Base-by-base conservation (phyloP, 208 protist genomes). In the Acanthamoeba triangularis region DNA sequence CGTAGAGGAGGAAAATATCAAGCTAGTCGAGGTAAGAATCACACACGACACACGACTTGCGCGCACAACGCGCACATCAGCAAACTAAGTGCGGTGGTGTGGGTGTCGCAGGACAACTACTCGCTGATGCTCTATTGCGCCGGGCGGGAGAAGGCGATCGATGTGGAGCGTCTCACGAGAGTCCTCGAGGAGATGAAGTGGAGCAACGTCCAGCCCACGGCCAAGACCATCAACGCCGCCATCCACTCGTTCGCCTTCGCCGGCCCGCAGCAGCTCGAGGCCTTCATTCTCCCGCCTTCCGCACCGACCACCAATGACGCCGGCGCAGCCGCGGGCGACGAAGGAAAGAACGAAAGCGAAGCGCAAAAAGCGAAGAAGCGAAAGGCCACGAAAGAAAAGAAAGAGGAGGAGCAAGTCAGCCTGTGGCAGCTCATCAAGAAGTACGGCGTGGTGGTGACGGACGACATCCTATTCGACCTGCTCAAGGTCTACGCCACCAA, bases 381-480 rank as follows among this genome's bases (percentile, higher is more conserved):
- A 65, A 65, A 65, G 33, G 67, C 6, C n/a, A 20, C 23, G 67
- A 33, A 41, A 13, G 14, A 7, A 18, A 69, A 13, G 23, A n/a
- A n/a, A 7, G n/a, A 76, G 35, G 30, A 76, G 13, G 6, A 41
- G 33, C 67, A 16, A 3, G 67, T 41, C 14, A 76, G 30, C 35
- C 35, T 76, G 67, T 76, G 67, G 67, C 67, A 76, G n/a, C 28
- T 76, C 11, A 76, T 76, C 33, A 76, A 41, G 67, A 16, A n/a
- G 35, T n/a, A 76, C 67, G 67, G 67, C 28, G 67, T 76, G 33
- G 7, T 44, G 23, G 67, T 76, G 67, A 76, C 67, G 28, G 67
- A 76, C 35, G 67, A 76, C 67, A 76, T 76, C 67, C n/a, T 76
- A 6, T 76, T 76, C 18, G 67, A 76, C 35, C 35, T 76, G n/a